These are phyloP conservation scores for Circinella minor DNA, from an alignment of 371 early-diverging fungal genomes.

Conservation along the genomic window DNA sequence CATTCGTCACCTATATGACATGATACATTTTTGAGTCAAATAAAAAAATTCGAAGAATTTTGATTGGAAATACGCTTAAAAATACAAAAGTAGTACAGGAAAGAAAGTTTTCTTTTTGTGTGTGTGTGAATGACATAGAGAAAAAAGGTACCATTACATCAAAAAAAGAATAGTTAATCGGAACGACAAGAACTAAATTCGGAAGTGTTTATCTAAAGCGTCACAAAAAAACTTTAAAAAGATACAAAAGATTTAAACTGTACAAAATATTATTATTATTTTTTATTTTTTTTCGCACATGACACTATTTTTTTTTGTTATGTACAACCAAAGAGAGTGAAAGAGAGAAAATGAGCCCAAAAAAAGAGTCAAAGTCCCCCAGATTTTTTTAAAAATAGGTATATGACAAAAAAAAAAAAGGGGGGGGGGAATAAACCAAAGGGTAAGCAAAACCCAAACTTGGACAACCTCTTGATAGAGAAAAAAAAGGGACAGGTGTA, in stretches of 20 bases:
- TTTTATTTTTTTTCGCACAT: constrained; percentile 4
- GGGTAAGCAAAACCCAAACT: constrained; percentile 2
- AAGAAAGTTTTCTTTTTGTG: too few species aligned
- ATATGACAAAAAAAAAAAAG: constrained; percentile 6
- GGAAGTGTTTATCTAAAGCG: not conserved
- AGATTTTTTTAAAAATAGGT: constrained; percentile 2
- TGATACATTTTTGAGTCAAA: too few species aligned
- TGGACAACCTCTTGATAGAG: constrained; percentile 10
- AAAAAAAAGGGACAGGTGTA: not conserved
- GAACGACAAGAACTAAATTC: not conserved
- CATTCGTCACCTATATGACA: too few species aligned
- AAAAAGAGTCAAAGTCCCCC: constrained; percentile 7
- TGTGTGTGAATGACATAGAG: not conserved
- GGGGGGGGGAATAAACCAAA: not conserved
- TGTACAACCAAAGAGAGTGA: constrained; percentile 1
- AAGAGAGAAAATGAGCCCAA: not conserved
- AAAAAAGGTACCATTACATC: not conserved
- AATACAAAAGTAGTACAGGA: too few species aligned
- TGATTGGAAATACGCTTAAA: too few species aligned
- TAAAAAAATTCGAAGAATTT: too few species aligned
- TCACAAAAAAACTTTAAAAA: not conserved
- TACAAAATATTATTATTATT: constrained; percentile 7
- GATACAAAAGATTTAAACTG: not conserved
- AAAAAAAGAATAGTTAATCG: constrained; percentile 1
- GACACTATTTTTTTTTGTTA: constrained; percentile 1